These are phyloP conservation scores for Blastobotrys attinorum DNA, from an alignment of 805 yeast genomes.

Conservation along the genomic window DNA sequence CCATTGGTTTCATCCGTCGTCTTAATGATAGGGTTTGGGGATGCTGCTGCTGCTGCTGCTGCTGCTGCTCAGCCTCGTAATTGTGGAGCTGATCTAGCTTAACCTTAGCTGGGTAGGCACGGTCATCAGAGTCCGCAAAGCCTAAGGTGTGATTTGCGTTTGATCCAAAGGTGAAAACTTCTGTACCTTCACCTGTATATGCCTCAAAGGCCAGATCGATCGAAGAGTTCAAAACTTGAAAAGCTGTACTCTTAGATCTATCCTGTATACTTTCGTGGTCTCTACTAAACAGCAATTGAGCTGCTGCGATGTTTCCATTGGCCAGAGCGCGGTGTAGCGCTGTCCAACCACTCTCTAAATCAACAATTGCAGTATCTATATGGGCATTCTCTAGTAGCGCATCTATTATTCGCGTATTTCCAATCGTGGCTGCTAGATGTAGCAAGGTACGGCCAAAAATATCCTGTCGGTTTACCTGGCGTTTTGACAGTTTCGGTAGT, in stretches of 20 bases:
- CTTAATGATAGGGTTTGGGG: slow-evolving; percentile 42
- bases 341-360: slow-evolving; percentile 76
- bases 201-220: slow-evolving; percentile 8
- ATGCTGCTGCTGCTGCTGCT: slow-evolving; percentile 22
- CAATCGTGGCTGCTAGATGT: slow-evolving; percentile 27
- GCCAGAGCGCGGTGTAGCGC: slow-evolving; percentile 65
- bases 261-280: slow-evolving; percentile 46
- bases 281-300: slow-evolving; percentile 35
- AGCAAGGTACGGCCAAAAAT: slow-evolving; percentile 51
- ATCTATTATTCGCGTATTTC: slow-evolving; percentile 26
- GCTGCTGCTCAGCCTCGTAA: slow-evolving; percentile 1
- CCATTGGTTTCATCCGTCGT: slow-evolving; percentile 39
- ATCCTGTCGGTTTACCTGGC: slow-evolving; percentile 40
- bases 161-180: slow-evolving; percentile 51
- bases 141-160: slow-evolving; percentile 59
- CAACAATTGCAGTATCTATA: slow-evolving; percentile 41
- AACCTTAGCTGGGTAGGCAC: slow-evolving; percentile 38
- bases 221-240: slow-evolving; percentile 46
- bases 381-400: slow-evolving; percentile 42
- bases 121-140: slow-evolving; percentile 52
- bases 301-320: slow-evolving; percentile 41
- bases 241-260: slow-evolving; percentile 61
- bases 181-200: slow-evolving; percentile 28
- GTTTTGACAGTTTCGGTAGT: slow-evolving; percentile 6
- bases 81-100: slow-evolving; percentile 21